phyloP scores from a whole-genome alignment of 768 basidiomycete species.

The Kwoniella dejecticola region DNA sequence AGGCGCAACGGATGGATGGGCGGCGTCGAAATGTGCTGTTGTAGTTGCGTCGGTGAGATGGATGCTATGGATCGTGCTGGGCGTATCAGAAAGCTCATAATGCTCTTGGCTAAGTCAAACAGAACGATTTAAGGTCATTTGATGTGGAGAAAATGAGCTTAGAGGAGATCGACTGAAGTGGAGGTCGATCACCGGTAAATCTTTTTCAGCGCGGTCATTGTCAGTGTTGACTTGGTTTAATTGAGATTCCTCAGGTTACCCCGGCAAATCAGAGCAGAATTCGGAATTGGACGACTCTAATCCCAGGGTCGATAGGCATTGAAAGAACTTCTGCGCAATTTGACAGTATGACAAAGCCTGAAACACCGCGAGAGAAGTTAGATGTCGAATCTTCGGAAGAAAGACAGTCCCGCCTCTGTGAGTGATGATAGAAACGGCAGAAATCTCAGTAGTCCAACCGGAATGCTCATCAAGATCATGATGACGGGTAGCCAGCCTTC shows the following conservation, averaged over 20 bases:
- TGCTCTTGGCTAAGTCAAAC: neutral
- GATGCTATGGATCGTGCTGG: conserved; percentile 3
- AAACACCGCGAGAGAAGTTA: conserved; percentile 22
- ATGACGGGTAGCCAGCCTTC: neutral
- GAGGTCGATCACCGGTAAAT: conserved; percentile 14
- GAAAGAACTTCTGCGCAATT: too few relatives aligned
- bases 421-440: neutral
- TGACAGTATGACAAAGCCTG: neutral
- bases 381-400: conserved; percentile 36
- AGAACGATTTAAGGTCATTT: too few relatives aligned
- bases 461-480: too few relatives aligned
- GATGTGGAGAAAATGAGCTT: neutral
- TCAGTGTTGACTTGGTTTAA: too few relatives aligned
- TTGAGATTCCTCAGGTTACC: too few relatives aligned
- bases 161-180: neutral
- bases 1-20: conserved; percentile 31
- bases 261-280: too few relatives aligned
- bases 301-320: too few relatives aligned
- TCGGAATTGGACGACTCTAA: too few relatives aligned
- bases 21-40: conserved; percentile 19
- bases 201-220: neutral
- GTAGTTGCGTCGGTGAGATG: conserved; percentile 15
- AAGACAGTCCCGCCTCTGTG: conserved; percentile 37
- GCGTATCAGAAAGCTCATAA: conserved; percentile 3
- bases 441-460: too few relatives aligned